phyloP scores from a whole-genome alignment of 306 rosid genomes.

The Gillenia trifoliata region DNA sequence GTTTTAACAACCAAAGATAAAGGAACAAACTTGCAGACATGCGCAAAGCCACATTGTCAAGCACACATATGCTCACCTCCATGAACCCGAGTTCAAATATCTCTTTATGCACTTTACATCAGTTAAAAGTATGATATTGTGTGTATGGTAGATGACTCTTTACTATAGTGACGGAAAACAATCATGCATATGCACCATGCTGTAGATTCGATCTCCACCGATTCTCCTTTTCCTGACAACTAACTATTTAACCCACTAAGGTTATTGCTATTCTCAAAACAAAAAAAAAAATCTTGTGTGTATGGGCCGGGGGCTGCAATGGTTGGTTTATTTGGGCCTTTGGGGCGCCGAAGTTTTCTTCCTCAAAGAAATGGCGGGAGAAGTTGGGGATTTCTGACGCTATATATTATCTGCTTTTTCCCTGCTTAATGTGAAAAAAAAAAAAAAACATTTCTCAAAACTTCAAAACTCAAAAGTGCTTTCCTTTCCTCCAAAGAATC shows the following conservation, averaged over 20 bases:
- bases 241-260: too few relatives aligned
- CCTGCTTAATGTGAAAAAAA: not conserved
- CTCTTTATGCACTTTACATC: fast-evolving
- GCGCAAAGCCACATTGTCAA: not conserved
- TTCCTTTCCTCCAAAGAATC: not conserved
- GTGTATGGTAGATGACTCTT: too few relatives aligned
- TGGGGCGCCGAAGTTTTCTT: not conserved
- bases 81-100: fast-evolving
- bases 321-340: not conserved
- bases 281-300: too few relatives aligned
- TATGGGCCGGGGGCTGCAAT: not conserved
- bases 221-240: too few relatives aligned
- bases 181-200: too few relatives aligned
- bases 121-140: too few relatives aligned
- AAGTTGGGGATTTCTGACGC: not conserved
- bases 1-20: not conserved
- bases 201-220: too few relatives aligned
- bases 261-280: too few relatives aligned
- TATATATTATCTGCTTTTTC: not conserved
- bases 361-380: conserved; percentile 14
- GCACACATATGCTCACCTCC: too few relatives aligned
- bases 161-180: too few relatives aligned
- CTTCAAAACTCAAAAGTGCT: not conserved
- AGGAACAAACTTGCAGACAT: not conserved
- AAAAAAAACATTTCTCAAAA: too few relatives aligned